Evolutionary conservation across 2,329 filamentous ascomycete species (phyloP), one percentile per base, ranked within the genome.

Genomic region (Phialocephala sp.): DNA sequence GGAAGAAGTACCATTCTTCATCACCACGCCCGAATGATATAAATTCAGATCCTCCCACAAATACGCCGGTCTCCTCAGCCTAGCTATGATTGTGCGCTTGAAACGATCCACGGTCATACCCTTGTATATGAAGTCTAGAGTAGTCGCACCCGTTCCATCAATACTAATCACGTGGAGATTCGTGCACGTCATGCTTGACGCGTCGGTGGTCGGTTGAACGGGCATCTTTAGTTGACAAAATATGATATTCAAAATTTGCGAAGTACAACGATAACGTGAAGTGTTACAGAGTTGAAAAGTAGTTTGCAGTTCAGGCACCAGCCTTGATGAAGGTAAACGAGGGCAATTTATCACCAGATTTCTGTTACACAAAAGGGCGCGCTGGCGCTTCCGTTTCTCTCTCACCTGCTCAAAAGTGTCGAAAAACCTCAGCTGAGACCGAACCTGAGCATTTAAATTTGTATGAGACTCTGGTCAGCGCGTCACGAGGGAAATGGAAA

Each of bases 71-170:
- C 37, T 22, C 5, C 56, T n/a, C 15, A 39, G 35, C 36, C 22
- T 24, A 14, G 39, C 20, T 41, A 27, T 45, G n/a, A 59, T 32
- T 1, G 56, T 27, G 9, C 56, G 37, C 56, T 59, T 59, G 18
- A 59, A 24, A 22, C 39, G n/a, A 59, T 59, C 56, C 12, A 59
- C 36, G 8, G 56, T 59, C 56, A 59, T 59, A 9, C 22, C 37
- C 22, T 59, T 59, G 20, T 59, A 45, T n/a, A 59, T 43, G 18
- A 37, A 37, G 20, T 18, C 22, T 22, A 59, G 36, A 24, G 37
- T 41, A 6, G 37, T 18, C 9, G 20, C 37, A 15, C 56, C 56
- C 8, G 35, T 32, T 27, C 56, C 56, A 45, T 59, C 56, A 14
- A 59, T n/a, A 11, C 36, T 22, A 14, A 59, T 18, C 3, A 59